A percentile compares a stretch with the other conserved stretches of the same genome.
These are phyloP conservation scores for Rhodotorula graminis DNA, from an alignment of 768 basidiomycete genomes.

Conservation along the genomic window DNA sequence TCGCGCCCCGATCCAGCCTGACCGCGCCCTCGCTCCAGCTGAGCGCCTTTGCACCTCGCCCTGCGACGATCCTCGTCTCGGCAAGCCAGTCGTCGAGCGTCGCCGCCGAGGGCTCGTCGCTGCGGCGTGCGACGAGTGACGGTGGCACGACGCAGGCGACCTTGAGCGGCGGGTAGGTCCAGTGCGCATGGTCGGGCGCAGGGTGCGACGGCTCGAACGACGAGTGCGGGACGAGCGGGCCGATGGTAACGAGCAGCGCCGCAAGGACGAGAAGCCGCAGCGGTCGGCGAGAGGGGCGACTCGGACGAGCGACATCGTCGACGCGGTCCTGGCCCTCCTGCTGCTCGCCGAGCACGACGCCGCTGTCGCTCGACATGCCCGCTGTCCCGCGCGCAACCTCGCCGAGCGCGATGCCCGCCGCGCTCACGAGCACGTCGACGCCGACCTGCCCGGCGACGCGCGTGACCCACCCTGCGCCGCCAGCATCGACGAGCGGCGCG, in stretches of 20 bases:
- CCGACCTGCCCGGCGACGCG: not conserved
- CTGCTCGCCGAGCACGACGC: not conserved
- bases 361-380: no score
- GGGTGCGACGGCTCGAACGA: not conserved
- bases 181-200: conserved; percentile 4
- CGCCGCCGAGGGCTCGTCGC: no score
- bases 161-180: conserved; percentile 22
- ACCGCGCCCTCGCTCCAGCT: conserved; percentile 30
- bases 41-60: conserved; percentile 6
- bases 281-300: not conserved
- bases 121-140: not conserved
- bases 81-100: conserved; percentile 8
- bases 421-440: not conserved
- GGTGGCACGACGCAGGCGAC: conserved; percentile 29
- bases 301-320: not conserved
- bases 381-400: not conserved
- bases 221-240: not conserved
- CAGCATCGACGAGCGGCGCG: not conserved
- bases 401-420: not conserved
- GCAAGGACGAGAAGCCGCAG: not conserved
- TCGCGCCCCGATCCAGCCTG: not conserved
- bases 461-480: not conserved
- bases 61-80: conserved; percentile 9
- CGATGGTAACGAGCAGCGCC: not conserved
- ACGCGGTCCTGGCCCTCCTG: no score